Evolutionary conservation across 228 moss, liverwort and hornwort species (phyloP), one percentile per base, ranked within the genome.

Genomic region (Sphagnum fallax): DNA sequence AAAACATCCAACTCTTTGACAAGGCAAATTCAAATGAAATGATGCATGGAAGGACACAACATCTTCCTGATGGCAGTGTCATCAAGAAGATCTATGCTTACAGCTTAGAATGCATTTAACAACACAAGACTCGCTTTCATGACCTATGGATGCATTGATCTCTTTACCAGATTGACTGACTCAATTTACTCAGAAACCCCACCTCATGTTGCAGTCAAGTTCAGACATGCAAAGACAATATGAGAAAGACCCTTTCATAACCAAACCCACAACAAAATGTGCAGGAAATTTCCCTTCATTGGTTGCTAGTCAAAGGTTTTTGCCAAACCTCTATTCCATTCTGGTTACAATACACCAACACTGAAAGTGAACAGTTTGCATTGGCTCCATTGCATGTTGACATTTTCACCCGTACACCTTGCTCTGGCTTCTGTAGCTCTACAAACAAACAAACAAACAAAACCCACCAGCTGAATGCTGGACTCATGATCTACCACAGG

Each of bases 391-490:
- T 77, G 68, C 71, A 75, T 71, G 91, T 67, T 72, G 73, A 61
- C 89, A 91, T 91, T 70, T 51, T 94, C 48, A 91, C 75, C 48
- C 69, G 76, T 51, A 91, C 70, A 65, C 94, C 94, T 61, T 65
- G 58, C 78, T 91, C 88, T 10, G 94, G 91, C 52, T 89, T 89
- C 11, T 79, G 70, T 62, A 73, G 60, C 75, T 89, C 94, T 94
- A 86, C 69, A 65, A 59, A 65, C 16, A 55, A 7, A 64, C 53
- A 65, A 13, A 32, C 32, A 32, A 32, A 32, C 32, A 32, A 32
- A 32, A 32, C 32, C 32, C 32, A 32, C 32, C 32, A 32, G 32
- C 32, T 32, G 32, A 32, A 32, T 32, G 32, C 32, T 32, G 32
- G 32, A 32, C 32, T 32, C 32, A 32, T 32, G 32, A 32, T 32